These are phyloP conservation scores for Cladosporium sp. DNA, from an alignment of 2,329 filamentous ascomycete species.

Conservation along the genomic window DNA sequence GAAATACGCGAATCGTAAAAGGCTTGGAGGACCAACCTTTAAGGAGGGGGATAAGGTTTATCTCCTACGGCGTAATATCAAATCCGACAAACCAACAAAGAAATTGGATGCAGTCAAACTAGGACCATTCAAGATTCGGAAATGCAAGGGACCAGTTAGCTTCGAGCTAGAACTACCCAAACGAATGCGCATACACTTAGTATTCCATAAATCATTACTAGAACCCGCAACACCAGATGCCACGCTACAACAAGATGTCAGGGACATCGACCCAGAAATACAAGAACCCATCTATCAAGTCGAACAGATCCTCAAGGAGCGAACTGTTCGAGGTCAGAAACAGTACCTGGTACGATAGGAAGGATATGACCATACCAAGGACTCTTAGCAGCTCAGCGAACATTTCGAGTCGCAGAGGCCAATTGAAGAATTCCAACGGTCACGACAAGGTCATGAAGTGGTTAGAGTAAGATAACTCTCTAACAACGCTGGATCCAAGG, in stretches of 20 bases:
- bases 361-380: not conserved
- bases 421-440: too few species aligned
- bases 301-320: not conserved
- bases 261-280: not conserved
- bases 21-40: not conserved
- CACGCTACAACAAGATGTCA: not conserved
- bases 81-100: not conserved
- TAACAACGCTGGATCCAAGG: too few species aligned
- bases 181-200: not conserved
- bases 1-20: not conserved
- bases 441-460: too few species aligned
- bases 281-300: not conserved
- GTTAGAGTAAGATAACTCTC: too few species aligned
- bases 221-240: not conserved
- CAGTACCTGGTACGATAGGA: not conserved
- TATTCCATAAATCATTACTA: not conserved
- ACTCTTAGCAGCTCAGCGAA: not conserved
- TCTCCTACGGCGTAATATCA: not conserved
- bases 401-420: not conserved
- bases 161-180: not conserved
- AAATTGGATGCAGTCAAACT: not conserved
- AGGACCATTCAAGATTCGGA: slow-evolving; percentile 1
- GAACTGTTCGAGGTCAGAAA: not conserved
- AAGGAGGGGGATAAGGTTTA: not conserved
- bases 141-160: slow-evolving; percentile 7